Base-by-base conservation (phyloP, 2,329 filamentous ascomycete species). In the Botrytis sinoallii region DNA sequence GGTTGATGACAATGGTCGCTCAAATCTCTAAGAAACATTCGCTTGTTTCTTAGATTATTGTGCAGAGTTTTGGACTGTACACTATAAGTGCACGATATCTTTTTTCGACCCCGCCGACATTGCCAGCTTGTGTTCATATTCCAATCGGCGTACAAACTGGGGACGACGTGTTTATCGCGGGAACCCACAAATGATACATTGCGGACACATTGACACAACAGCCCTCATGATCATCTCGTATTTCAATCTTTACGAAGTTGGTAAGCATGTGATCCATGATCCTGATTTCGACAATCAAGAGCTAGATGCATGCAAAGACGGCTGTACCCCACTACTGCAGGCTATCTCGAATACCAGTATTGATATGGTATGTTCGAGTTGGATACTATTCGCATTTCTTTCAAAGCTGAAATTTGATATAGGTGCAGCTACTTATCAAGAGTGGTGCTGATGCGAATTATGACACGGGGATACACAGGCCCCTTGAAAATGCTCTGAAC, bases 401-500 rank as follows among this genome's bases (percentile, higher is more conserved):
- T 60, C 18, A 42, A 60, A 38, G 18, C n/a, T 65, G 18, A 46
- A 65, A 44, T 9, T 14, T 32, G 3, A 46, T 12, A 18, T 25
- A 46, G 61, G 18, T 65, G 10, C 18, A 65, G 44, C 42, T 65
- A 18, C 42, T 46, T 8, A 29, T 46, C 18, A 18, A 46, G 8
- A 65, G 18, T 8, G 40, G 63, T 12, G 63, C 63, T 46, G 42
- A 65, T 46, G n/a, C 10, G 3, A 46, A 46, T 12, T 3, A 46
- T 14, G 0, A 1, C 7, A 42, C 7, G 10, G 20, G 20, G 12
- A 18, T 2, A 7, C 0, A 12, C 2, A 2, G 6, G 8, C 63
- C 63, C 12, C 42, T 65, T 46, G 7, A 4, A 18, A 2, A 22
- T 14, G 63, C 63, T 46, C 16, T 42, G 0, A 0, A 4, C 2